Evolutionary conservation across 805 yeast species (phyloP), one percentile per base, ranked within the genome.

Genomic region (Starmerella tilneyi): DNA sequence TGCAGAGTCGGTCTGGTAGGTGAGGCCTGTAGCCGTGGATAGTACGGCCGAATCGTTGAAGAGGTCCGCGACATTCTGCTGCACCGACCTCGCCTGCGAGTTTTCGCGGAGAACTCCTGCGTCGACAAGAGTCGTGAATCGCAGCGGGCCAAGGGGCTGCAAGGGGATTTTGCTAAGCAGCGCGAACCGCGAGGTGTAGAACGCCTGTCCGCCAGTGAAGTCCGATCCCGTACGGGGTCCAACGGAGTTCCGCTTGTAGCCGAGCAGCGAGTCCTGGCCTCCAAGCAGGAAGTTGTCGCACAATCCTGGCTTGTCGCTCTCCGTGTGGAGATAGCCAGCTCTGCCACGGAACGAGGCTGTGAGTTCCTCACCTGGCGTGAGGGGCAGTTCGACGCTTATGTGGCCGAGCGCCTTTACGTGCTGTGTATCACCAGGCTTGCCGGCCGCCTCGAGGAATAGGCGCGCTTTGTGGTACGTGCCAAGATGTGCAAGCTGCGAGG

Each of bases 201-300:
- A 83, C 1, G 73, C 67, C 55, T 75, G 74, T 19, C 89, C 94
- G 21, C 94, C 94, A 17, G 76, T 52, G 12, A 74, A 66, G 56
- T 76, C 78, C 9, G 63, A 63, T 19, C 67, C 65, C 45, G 74
- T 74, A 45, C 73, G 67, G 3, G 79, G 76, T 19, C 89, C 85
- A 29, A 83, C 60, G 1, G 84, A 75, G 67, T 79, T 79, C 45
- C 70, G 66, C 35, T 71, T 68, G 57, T 79, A 82, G 1, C 88
- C 84, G 52, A 78, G 69, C 29, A 84, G 74, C 44, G 76, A 76
- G 46, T 75, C 71, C 27, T 75, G 71, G 0, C 94, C 94, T 16
- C 94, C 92, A 39, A 81, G 68, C 57, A 79, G 82, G 60, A 85
- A 88, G 54, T 79, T 74, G 63, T 89, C 97, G 52, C 78, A 70